These are phyloP conservation scores for Leptographium wingfieldii DNA, from an alignment of 2,329 filamentous ascomycete species.

Conservation along the genomic window DNA sequence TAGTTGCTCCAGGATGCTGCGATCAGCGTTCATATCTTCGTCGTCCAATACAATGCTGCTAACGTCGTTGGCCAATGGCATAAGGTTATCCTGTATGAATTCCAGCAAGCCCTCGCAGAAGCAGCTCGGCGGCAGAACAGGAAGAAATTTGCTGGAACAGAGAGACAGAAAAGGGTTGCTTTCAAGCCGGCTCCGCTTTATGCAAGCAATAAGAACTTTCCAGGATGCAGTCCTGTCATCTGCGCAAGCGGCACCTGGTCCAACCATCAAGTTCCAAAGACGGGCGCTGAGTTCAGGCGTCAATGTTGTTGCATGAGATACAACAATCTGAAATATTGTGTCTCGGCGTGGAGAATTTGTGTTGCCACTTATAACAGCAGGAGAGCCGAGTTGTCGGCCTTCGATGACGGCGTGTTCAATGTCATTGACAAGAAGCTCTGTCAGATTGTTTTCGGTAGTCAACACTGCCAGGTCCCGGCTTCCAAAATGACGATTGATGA, in stretches of 20 bases:
- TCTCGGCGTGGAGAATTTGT: slow-evolving; percentile 43
- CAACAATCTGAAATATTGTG: slow-evolving; percentile 45
- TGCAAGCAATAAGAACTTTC: slow-evolving; percentile 45
- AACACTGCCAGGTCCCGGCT: slow-evolving; percentile 42
- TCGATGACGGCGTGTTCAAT: slow-evolving; percentile 40
- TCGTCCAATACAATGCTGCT: slow-evolving; percentile 32
- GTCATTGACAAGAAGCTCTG: slow-evolving; percentile 50
- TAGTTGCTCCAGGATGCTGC: slow-evolving; percentile 53
- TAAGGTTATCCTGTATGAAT: slow-evolving; percentile 43
- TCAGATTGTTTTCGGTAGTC: slow-evolving; percentile 47
- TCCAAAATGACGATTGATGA: slow-evolving; percentile 33
- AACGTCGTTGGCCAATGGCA: slow-evolving; percentile 32
- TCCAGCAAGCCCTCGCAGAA: slow-evolving; percentile 51
- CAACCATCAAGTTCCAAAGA: slow-evolving; percentile 65
- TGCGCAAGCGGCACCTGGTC: slow-evolving; percentile 43
- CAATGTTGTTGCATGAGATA: slow-evolving; percentile 44
- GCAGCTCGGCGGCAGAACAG: slow-evolving; percentile 39
- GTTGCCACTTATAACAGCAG: slow-evolving; percentile 31
- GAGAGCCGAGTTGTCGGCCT: slow-evolving; percentile 28
- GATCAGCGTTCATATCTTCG: slow-evolving; percentile 37
- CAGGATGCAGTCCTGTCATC: slow-evolving; percentile 56
- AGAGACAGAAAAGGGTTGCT: slow-evolving; percentile 46
- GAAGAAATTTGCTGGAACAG: slow-evolving; percentile 45
- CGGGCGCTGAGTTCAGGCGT: slow-evolving; percentile 45
- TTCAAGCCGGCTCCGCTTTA: slow-evolving; percentile 28